Evolutionary conservation across 2,329 filamentous ascomycete genomes (phyloP), one percentile per base, ranked within the genome.

Genomic region (Rhinocladiella mackenziei): DNA sequence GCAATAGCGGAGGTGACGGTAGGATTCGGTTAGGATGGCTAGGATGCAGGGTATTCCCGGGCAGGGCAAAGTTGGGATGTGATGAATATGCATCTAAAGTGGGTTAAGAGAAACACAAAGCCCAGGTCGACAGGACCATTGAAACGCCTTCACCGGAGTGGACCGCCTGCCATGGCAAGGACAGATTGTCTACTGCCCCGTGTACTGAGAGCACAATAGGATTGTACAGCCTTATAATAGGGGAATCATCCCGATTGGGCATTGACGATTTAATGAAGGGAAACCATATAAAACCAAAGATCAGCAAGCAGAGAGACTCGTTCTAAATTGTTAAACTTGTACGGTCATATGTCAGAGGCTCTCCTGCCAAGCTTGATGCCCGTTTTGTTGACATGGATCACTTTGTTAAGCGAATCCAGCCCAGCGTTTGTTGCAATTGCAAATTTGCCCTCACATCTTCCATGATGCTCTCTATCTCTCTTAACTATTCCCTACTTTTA

Each of bases 91-190:
- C 8, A 32, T 36, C 32, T 37, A 20, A 30, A 26, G 35, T 23
- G 14, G 41, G 23, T 31, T 42, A 10, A 35, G 32, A 35, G 40
- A 42, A 29, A 17, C 30, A 33, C 22, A 45, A 37, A 39, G 19
- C 28, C 26, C 41, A 42, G 46, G 46, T 40, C 37, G 41, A 49
- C 46, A 49, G 46, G 34, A 49, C 46, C 17, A 36, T 44, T 30
- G 29, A 8, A 32, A 13, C 29, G 29, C 33, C 41, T 41, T 41
- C 30, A 37, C 20, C 30, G 19, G 22, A 30, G 31, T 6, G 26
- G 28, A 36, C 23, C 25, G 45, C 18, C 18, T 34, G n/a, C 20
- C 25, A 42, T 22, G 31, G 32, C 26, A 34, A 37, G 33, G 20
- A 46, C n/a, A n/a, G n/a, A n/a, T n/a, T 19, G 32, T 35, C 18